phyloP scores from a whole-genome alignment of 108 stramenopile species.

The Skeletonema grethae region DNA sequence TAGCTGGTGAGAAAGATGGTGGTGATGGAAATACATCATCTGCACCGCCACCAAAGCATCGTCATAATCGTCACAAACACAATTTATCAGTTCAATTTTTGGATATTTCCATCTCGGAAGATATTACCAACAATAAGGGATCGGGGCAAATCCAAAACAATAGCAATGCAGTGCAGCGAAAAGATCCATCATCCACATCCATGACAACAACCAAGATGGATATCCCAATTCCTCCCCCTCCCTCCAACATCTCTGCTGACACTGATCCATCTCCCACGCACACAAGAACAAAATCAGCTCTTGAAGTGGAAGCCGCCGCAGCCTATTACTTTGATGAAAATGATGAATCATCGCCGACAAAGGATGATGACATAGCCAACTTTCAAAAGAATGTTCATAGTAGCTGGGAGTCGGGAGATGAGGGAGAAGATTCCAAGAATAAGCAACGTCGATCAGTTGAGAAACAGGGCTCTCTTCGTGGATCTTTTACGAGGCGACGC shows the following conservation, averaged over 20 bases:
- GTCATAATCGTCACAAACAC: slow-evolving; percentile 13
- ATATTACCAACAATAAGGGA: slow-evolving; percentile 1
- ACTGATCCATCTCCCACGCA: neutral
- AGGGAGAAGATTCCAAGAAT: neutral
- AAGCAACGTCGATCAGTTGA: neutral
- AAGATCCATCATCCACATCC: neutral
- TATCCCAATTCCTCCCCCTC: neutral
- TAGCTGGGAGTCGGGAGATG: slow-evolving; percentile 10
- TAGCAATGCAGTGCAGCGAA: neutral
- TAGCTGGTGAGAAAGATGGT: neutral
- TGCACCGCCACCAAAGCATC: neutral
- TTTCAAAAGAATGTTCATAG: slow-evolving; percentile 12
- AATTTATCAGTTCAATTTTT: slow-evolving; percentile 21
- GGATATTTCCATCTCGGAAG: slow-evolving; percentile 27
- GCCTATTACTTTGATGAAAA: slow-evolving; percentile 25
- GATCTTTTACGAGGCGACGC: neutral
- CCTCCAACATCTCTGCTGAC: neutral
- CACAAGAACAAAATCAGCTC: slow-evolving; percentile 4
- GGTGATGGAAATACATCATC: neutral
- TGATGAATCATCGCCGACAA: neutral
- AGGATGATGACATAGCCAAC: neutral
- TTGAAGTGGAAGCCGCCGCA: slow-evolving; percentile 22
- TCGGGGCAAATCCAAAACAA: too few species aligned
- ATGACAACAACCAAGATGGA: slow-evolving; percentile 1
- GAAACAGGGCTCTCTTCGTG: neutral